phyloP scores from a whole-genome alignment of 306 rosid genomes.

The Trifolium fragiferum region DNA sequence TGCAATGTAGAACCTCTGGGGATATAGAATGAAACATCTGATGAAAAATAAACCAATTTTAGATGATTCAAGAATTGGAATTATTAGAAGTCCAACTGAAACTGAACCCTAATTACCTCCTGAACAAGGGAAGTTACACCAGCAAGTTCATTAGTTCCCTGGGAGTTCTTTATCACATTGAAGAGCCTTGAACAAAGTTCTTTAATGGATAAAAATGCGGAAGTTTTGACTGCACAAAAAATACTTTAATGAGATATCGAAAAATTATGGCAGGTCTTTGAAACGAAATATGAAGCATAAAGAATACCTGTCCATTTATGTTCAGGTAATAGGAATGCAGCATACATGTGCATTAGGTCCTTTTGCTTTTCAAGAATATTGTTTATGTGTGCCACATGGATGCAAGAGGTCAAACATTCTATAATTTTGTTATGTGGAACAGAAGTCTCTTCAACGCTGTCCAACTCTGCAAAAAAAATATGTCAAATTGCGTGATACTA shows the following conservation, averaged over 20 bases:
- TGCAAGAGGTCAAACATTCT: conserved; percentile 83
- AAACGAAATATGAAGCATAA: conserved; percentile 35
- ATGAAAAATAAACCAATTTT: conserved; percentile 19
- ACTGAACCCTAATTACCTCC: conserved; percentile 64
- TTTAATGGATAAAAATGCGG: conserved; percentile 67
- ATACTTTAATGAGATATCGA: conserved; percentile 17
- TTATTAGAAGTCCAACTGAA: conserved; percentile 34
- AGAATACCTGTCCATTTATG: conserved; percentile 88
- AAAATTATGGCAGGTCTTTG: conserved; percentile 19
- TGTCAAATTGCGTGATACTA: conserved; percentile 15
- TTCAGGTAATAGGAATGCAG: conserved; percentile 60
- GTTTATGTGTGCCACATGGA: conserved; percentile 70
- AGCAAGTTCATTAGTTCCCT: conserved; percentile 47
- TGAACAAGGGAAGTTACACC: conserved; percentile 55
- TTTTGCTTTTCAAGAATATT: conserved; percentile 76
- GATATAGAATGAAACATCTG: conserved; percentile 73
- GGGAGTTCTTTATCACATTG: conserved; percentile 52
- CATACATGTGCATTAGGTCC: conserved; percentile 60
- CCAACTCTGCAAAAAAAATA: conserved; percentile 56
- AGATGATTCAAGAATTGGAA: conserved; percentile 38
- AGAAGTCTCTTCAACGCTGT: conserved; percentile 53
- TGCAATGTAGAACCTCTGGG: conserved; percentile 70
- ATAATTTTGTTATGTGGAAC: conserved; percentile 77
- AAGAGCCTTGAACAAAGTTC: conserved; percentile 77
- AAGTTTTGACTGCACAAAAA: conserved; percentile 74